Conservation (phyloP, 148 eudicot species). For the Diospyros lotus region DNA sequence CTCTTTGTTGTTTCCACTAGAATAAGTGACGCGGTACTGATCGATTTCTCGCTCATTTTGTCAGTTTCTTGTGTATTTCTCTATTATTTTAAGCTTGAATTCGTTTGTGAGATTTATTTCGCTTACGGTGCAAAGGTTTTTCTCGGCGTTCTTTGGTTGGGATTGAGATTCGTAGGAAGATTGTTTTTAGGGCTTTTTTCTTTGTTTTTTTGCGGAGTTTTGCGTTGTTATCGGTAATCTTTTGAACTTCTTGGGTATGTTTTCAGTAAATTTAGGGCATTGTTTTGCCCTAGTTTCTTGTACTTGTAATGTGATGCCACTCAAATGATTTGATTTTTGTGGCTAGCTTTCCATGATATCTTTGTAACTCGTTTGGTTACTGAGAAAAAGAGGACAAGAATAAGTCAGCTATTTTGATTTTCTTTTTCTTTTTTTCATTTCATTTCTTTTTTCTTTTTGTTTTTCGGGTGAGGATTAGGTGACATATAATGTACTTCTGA, state of each 20-base stretch:
- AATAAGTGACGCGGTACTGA: constrained; percentile 6
- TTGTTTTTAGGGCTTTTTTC: background rate
- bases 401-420: background rate
- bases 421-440: background rate
- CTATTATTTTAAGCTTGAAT: background rate
- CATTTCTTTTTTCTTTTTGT: too few relatives aligned
- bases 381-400: background rate
- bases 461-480: too few relatives aligned
- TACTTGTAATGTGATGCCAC: background rate
- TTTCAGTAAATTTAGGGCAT: background rate
- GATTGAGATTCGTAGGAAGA: background rate
- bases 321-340: background rate
- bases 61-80: background rate
- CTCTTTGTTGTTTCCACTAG: background rate
- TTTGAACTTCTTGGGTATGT: background rate
- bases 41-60: constrained; percentile 2
- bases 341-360: background rate
- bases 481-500: too few relatives aligned
- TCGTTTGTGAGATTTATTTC: background rate
- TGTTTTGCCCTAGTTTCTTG: constrained; percentile 7
- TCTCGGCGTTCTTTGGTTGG: background rate
- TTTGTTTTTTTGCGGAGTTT: background rate
- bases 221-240: background rate
- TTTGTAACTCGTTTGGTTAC: background rate
- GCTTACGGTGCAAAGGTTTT: background rate